Conservation (phyloP, 441 rosid genomes). For the Adansonia grandidieri region DNA sequence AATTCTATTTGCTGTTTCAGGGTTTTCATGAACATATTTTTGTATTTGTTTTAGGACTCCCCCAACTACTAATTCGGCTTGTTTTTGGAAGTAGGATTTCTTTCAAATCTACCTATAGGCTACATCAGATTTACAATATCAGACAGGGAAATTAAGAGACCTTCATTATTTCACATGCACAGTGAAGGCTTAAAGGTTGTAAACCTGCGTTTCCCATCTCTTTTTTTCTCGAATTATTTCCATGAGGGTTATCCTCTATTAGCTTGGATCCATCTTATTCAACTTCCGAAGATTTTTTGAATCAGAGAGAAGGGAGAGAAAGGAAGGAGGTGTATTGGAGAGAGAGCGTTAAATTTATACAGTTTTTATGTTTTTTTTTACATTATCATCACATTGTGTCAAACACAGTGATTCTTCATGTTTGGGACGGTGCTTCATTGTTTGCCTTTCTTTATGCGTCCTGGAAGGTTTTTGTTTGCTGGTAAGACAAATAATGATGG, state of each 20-base stretch:
- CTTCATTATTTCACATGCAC: slow-evolving; percentile 10
- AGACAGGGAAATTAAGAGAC: neutral
- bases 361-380: neutral
- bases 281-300: neutral
- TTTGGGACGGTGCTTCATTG: too few relatives aligned
- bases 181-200: neutral
- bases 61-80: too few relatives aligned
- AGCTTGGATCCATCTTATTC: neutral
- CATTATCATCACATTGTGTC: neutral
- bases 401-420: too few relatives aligned
- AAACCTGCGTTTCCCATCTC: neutral
- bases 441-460: too few relatives aligned
- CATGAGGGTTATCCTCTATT: too few relatives aligned
- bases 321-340: neutral
- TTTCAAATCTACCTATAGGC: too few relatives aligned
- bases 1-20: neutral
- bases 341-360: neutral
- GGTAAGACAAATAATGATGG: too few relatives aligned
- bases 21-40: neutral
- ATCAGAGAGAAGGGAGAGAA: neutral
- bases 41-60: neutral
- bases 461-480: too few relatives aligned
- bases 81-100: too few relatives aligned
- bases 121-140: too few relatives aligned
- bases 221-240: neutral